phyloP scores from a whole-genome alignment of 305 asterid genomes.

The Fraxinus albicans region DNA sequence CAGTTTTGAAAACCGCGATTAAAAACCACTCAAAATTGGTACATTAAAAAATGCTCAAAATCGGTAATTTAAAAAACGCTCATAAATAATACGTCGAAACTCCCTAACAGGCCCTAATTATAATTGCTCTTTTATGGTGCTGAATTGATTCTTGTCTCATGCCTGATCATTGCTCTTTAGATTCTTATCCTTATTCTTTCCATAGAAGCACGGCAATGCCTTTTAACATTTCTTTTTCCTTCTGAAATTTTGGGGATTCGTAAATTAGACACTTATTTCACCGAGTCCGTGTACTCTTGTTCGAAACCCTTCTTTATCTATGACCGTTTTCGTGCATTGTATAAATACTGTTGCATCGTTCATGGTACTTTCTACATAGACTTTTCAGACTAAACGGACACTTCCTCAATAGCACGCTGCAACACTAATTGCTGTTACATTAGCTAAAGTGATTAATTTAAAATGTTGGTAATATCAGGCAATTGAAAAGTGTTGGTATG shows the following conservation, averaged over 20 bases:
- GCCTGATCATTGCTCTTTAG: neutral
- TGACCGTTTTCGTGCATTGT: neutral
- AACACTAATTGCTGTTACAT: neutral
- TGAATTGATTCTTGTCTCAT: neutral
- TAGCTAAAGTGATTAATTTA: neutral
- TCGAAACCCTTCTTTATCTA: neutral
- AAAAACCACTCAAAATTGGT: no score
- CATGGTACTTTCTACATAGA: neutral
- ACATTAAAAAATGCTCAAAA: no score
- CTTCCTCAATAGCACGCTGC: neutral
- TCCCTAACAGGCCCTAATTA: no score
- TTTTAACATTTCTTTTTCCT: no score
- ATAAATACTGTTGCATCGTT: neutral
- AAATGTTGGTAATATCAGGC: neutral
- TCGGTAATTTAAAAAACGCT: no score
- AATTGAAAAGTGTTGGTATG: neutral
- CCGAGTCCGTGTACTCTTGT: neutral
- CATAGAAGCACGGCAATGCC: neutral
- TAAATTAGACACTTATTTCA: neutral
- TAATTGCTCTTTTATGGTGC: neutral
- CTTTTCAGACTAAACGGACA: neutral
- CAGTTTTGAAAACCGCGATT: no score
- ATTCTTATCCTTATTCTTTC: neutral
- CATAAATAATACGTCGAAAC: no score
- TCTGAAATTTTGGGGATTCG: neutral